phyloP scores from a whole-genome alignment of 106 monocot genomes.

The Ottelia alismoides region DNA sequence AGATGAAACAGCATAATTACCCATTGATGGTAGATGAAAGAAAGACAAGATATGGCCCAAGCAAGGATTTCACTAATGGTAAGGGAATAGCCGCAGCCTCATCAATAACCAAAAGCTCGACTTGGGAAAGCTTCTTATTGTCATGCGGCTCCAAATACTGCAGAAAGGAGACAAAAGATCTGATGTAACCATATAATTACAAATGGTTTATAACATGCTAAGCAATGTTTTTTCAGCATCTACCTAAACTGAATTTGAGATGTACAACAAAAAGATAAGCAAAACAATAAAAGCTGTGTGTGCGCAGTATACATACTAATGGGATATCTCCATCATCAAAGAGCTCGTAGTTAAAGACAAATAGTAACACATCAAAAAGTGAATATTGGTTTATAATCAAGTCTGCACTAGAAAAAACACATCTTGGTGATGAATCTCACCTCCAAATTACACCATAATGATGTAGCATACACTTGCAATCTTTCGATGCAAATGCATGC shows the following conservation, averaged over 20 bases:
- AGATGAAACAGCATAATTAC: constrained; percentile 19
- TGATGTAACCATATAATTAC: background rate
- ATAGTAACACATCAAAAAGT: too few relatives aligned
- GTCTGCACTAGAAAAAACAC: too few relatives aligned
- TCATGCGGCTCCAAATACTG: constrained; percentile 87
- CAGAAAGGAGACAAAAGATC: background rate
- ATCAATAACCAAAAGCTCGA: constrained; percentile 97
- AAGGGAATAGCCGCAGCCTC: constrained; percentile 98
- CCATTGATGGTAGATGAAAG: constrained; percentile 97
- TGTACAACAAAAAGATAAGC: too few relatives aligned
- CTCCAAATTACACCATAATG: too few relatives aligned
- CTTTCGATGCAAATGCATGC: too few relatives aligned
- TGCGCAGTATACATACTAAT: too few relatives aligned
- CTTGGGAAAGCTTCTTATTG: constrained; percentile 88
- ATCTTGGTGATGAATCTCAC: too few relatives aligned
- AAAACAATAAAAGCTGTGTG: too few relatives aligned
- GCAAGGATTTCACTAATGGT: constrained; percentile 85
- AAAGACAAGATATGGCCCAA: constrained; percentile 94
- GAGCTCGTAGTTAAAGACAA: too few relatives aligned
- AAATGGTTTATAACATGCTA: background rate
- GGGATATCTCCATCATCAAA: too few relatives aligned
- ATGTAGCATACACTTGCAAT: too few relatives aligned
- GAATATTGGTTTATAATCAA: too few relatives aligned
- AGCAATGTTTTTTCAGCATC: background rate
- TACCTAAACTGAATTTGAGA: background rate